Percentiles rank a stretch among this genome's conserved stretches.
Conservation (phyloP, 177 flowering plant species). For the Telopea speciosissima region DNA sequence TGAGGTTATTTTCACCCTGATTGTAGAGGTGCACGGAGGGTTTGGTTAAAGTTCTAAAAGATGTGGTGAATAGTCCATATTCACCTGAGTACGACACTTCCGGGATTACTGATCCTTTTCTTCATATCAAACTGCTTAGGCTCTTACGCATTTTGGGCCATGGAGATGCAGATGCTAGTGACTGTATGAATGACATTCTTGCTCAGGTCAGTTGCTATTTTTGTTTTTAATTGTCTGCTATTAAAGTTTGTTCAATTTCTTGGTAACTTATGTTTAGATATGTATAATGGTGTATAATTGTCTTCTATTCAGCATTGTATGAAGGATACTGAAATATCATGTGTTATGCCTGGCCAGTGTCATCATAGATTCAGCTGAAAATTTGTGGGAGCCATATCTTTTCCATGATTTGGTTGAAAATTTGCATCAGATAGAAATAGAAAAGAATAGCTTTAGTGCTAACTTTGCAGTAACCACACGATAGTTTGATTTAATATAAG, state of each 20-base stretch:
- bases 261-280: not conserved
- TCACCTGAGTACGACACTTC: constrained; percentile 94
- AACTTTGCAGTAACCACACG: too few species aligned
- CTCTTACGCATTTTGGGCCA: constrained; percentile 77
- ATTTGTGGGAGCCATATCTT: too few species aligned
- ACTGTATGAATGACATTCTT: constrained; percentile 94
- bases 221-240: not conserved
- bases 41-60: constrained; percentile 77
- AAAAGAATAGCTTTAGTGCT: too few species aligned
- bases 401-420: too few species aligned
- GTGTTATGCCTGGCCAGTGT: too few species aligned
- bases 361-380: too few species aligned
- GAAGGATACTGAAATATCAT: too few species aligned
- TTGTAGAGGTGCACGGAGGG: constrained; percentile 73
- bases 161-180: constrained; percentile 97
- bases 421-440: too few species aligned
- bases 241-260: constrained; percentile 4
- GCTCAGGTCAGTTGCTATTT: constrained; percentile 67
- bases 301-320: too few species aligned
- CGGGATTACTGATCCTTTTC: constrained; percentile 97
- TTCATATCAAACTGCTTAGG: constrained; percentile 82
- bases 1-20: constrained; percentile 11
- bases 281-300: not conserved
- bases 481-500: too few species aligned
- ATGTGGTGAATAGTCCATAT: constrained; percentile 86